Evolutionary conservation across 257 asterid species (phyloP).

Genomic region (Jacaranda copaia): DNA sequence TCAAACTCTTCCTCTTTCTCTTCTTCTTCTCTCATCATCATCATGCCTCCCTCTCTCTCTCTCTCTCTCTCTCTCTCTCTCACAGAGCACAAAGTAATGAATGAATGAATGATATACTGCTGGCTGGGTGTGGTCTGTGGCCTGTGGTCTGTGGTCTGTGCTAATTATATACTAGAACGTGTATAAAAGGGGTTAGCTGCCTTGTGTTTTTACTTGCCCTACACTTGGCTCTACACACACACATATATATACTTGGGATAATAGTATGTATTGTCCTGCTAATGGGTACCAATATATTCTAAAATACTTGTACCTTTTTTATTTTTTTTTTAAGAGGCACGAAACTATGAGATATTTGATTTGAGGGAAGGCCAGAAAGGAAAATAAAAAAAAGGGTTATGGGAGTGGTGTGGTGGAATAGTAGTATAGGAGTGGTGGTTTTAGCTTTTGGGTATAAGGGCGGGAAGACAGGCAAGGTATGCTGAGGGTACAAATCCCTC

Average conservation of each 20-base stretch:
- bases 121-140: not conserved
- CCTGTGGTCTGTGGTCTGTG: not conserved
- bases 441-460: too few relatives aligned
- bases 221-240: not conserved
- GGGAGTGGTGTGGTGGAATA: constrained; percentile 2
- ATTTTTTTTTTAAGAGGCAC: not conserved
- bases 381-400: not conserved
- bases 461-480: not conserved
- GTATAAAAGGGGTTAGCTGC: constrained; percentile 22
- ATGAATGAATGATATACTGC: too few relatives aligned
- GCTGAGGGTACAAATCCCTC: constrained; percentile 30
- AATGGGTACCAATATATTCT: constrained; percentile 15
- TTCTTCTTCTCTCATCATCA: constrained; percentile 33
- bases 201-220: not conserved
- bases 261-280: not conserved
- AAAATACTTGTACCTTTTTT: not conserved
- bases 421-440: too few relatives aligned
- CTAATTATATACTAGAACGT: constrained; percentile 48
- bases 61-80: constrained; percentile 28
- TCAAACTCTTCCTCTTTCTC: not conserved
- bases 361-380: too few relatives aligned
- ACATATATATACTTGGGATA: constrained; percentile 1
- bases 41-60: not conserved
- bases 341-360: too few relatives aligned
- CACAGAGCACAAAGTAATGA: not conserved